These are phyloP conservation scores for Pestalotiopsis sp. DNA, from an alignment of 2,329 filamentous ascomycete species.

Conservation along the genomic window DNA sequence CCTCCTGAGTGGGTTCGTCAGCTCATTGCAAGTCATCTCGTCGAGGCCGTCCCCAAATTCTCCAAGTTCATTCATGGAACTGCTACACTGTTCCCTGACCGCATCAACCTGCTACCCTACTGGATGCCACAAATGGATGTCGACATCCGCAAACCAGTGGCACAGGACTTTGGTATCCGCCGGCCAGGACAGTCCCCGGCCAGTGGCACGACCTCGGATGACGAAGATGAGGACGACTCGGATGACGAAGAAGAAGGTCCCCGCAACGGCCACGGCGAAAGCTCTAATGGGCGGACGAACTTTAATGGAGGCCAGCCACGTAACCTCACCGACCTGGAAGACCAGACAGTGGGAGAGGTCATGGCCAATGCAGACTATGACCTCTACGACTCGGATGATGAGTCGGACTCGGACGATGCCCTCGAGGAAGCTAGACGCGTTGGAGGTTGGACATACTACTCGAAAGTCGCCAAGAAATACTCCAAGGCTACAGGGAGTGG, in stretches of 20 bases:
- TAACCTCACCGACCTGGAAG: constrained; percentile 69
- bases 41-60: constrained; percentile 98
- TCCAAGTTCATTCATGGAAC: constrained; percentile 98
- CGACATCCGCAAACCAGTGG: constrained; percentile 91
- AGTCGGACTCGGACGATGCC: constrained; percentile 69
- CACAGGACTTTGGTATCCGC: constrained; percentile 88
- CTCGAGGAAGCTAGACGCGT: constrained; percentile 77
- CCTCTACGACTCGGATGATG: constrained; percentile 89
- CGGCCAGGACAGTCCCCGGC: constrained; percentile 75
- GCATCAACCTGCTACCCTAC: constrained; percentile 89
- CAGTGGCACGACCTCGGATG: constrained; percentile 75
- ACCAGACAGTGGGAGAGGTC: constrained; percentile 70
- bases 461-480: constrained; percentile 56
- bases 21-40: constrained; percentile 88
- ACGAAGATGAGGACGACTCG: constrained; percentile 74
- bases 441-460: constrained; percentile 77
- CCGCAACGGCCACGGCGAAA: constrained; percentile 31
- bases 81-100: constrained; percentile 81
- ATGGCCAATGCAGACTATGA: constrained; percentile 72
- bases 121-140: constrained; percentile 99
- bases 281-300: constrained; percentile 19
- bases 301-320: constrained; percentile 20
- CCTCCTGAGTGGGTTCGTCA: constrained; percentile 96
- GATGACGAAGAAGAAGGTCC: constrained; percentile 61
- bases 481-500: constrained; percentile 44